Conservation (phyloP, 2,329 filamentous ascomycete genomes). For the Huntiella bhutanensis region DNA sequence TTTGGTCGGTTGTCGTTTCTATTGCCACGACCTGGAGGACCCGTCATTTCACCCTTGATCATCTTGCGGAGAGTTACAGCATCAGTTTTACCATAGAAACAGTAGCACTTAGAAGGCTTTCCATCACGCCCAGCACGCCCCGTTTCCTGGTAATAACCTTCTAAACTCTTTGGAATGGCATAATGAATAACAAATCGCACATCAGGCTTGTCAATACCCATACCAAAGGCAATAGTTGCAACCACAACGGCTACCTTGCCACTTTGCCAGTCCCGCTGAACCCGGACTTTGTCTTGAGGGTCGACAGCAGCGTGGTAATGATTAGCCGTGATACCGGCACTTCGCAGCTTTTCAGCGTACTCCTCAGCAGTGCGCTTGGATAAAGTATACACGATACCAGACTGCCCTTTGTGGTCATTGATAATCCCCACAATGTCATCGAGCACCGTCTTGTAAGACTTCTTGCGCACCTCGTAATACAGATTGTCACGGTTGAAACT, state of each 20-base stretch:
- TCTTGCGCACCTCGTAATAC: conserved; percentile 65
- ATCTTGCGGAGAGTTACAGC: conserved; percentile 54
- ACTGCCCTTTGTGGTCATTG: conserved; percentile 42
- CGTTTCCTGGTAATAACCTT: conserved; percentile 97
- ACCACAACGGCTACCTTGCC: conserved; percentile 76
- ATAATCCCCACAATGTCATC: conserved; percentile 46
- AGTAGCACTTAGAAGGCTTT: conserved; percentile 66
- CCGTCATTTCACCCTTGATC: conserved; percentile 63
- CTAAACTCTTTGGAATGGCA: conserved; percentile 78
- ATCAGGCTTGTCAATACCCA: conserved; percentile 98
- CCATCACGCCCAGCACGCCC: conserved; percentile 87
- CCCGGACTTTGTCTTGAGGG: conserved; percentile 43
- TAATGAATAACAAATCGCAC: conserved; percentile 94
- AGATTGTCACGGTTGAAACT: conserved; percentile 97
- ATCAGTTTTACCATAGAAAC: conserved; percentile 74
- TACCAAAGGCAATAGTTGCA: conserved; percentile 94
- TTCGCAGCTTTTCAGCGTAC: conserved; percentile 50
- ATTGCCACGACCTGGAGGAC: not conserved
- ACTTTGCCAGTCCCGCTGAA: conserved; percentile 69
- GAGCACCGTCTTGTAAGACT: conserved; percentile 36
- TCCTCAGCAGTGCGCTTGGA: conserved; percentile 68
- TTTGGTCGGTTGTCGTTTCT: not conserved
- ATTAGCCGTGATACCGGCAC: conserved; percentile 49
- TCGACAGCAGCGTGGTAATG: conserved; percentile 77
- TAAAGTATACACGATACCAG: conserved; percentile 84